These are phyloP conservation scores for Cercospora citrullina DNA, from an alignment of 2,329 filamentous ascomycete species.

Conservation along the genomic window DNA sequence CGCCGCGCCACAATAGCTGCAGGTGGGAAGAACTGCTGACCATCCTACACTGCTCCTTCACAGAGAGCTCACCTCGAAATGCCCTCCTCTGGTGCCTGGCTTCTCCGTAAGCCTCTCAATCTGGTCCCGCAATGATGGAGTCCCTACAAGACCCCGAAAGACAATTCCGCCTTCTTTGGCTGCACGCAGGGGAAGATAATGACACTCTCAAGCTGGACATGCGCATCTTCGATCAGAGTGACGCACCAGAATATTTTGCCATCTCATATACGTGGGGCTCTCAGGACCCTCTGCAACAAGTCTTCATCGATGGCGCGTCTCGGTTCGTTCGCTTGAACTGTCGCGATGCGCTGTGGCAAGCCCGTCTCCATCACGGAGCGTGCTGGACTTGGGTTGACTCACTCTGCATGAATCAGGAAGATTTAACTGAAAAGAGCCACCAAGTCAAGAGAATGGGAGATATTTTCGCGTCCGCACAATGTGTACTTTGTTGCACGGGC, in stretches of 20 bases:
- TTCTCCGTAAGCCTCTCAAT: too few relatives aligned
- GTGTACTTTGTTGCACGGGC: background rate
- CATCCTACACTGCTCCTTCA: too few relatives aligned
- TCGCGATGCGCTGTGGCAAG: background rate
- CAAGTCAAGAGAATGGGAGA: background rate
- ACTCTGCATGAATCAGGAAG: background rate
- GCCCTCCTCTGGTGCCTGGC: too few relatives aligned
- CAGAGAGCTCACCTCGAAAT: too few relatives aligned
- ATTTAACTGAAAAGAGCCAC: background rate
- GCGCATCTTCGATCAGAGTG: background rate
- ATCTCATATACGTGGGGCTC: background rate
- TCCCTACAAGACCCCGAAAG: background rate
- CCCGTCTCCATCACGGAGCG: background rate
- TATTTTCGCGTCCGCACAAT: background rate
- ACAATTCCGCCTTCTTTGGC: background rate
- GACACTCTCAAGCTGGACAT: background rate
- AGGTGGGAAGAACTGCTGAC: too few relatives aligned
- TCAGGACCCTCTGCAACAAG: background rate
- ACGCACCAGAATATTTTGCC: background rate
- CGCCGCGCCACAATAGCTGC: too few relatives aligned
- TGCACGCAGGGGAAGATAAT: background rate
- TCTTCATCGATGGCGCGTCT: background rate
- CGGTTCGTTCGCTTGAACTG: background rate
- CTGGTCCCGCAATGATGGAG: background rate
- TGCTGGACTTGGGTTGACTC: background rate